Evolutionary conservation across 2,329 filamentous ascomycete species (phyloP).

Genomic region (Aureobasidium sp.): DNA sequence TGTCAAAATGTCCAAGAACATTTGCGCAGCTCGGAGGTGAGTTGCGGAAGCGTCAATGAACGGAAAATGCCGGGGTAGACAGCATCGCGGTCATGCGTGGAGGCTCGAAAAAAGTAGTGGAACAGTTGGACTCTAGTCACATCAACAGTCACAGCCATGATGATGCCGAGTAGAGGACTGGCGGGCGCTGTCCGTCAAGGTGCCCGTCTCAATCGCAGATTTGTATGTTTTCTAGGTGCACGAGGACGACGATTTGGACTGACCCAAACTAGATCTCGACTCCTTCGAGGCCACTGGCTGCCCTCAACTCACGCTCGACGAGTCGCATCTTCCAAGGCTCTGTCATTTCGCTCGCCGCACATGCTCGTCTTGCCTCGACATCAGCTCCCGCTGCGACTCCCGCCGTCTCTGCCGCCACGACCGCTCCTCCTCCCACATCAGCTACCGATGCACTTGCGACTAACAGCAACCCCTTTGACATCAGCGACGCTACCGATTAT

Average conservation of each 20-base stretch:
- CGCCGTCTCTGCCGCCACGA: background rate
- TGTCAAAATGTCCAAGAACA: background rate
- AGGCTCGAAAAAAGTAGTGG: conserved; percentile 4
- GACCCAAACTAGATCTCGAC: conserved; percentile 2
- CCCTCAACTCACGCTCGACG: background rate
- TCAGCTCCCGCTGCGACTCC: conserved; percentile 1
- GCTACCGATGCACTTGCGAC: conserved; percentile 1
- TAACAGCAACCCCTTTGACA: conserved; percentile 2
- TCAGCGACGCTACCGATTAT: background rate
- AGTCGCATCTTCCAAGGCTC: conserved; percentile 1
- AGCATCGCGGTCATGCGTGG: background rate
- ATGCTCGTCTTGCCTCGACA: conserved; percentile 14
- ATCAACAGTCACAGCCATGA: conserved; percentile 3
- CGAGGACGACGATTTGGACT: background rate
- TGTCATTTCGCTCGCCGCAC: conserved; percentile 9
- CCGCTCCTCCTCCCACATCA: background rate
- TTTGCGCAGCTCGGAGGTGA: background rate
- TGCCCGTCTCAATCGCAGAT: conserved; percentile 8
- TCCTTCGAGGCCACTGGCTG: background rate
- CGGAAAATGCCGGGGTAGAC: conserved; percentile 1
- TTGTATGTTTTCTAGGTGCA: background rate
- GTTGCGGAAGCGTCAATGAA: background rate
- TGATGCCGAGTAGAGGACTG: conserved; percentile 13
- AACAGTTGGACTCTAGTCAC: background rate
- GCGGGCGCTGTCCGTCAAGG: conserved; percentile 9